These are phyloP conservation scores for Cutaneotrichosporon cutaneum DNA, from an alignment of 1,284 basidiomycete genomes.

Conservation along the genomic window DNA sequence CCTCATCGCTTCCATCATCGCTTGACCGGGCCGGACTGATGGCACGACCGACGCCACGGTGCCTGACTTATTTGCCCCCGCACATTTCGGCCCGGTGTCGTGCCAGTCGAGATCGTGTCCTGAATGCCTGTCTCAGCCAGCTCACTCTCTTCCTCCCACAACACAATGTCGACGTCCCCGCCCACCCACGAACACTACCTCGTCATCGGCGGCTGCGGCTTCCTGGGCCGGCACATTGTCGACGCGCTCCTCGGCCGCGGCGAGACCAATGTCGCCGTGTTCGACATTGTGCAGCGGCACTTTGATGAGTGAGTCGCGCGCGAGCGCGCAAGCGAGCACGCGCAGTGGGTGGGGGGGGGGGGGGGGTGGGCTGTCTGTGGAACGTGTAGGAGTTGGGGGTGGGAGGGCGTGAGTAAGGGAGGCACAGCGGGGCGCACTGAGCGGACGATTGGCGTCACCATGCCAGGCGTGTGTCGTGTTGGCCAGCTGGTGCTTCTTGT, in stretches of 20 bases:
- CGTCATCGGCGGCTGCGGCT: conserved; percentile 88
- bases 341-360: neutral
- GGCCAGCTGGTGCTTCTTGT: too few species aligned
- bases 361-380: neutral
- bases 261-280: conserved; percentile 71
- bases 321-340: neutral
- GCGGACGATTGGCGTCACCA: too few species aligned
- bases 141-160: neutral
- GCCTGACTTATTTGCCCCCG: neutral
- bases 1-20: neutral
- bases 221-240: conserved; percentile 86
- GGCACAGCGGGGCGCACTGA: too few species aligned
- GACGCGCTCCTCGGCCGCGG: conserved; percentile 73
- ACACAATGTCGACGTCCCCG: conserved; percentile 22
- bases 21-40: neutral
- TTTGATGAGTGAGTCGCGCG: conserved; percentile 56
- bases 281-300: conserved; percentile 87
- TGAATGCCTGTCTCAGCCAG: neutral
- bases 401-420: too few species aligned
- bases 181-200: conserved; percentile 54
- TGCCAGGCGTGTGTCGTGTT: too few species aligned
- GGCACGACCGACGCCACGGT: neutral
- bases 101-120: neutral
- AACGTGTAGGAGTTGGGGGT: neutral
- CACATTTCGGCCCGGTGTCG: conserved; percentile 3